Percentiles rank a stretch among this genome's conserved stretches.
Conservation (phyloP, 768 basidiomycete genomes). For the Lactarius sanguifluus region DNA sequence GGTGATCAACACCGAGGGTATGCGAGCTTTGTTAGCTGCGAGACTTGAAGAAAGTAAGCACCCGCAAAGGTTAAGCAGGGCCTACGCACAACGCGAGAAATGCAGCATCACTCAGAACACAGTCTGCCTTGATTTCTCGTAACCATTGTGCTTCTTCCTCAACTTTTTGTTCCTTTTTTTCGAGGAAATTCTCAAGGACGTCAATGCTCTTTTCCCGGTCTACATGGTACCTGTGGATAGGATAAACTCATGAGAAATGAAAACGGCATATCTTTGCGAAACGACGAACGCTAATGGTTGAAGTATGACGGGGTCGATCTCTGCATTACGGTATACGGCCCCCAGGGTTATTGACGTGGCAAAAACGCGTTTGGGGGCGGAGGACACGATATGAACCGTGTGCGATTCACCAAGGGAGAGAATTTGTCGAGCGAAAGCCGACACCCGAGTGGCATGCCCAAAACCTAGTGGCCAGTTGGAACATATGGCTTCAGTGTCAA, state of each 20-base stretch:
- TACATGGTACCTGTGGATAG: slow-evolving; percentile 56
- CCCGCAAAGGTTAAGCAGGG: neutral
- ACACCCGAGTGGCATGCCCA: slow-evolving; percentile 82
- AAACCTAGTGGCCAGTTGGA: slow-evolving; percentile 48
- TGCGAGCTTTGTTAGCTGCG: slow-evolving; percentile 58
- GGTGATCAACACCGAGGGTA: slow-evolving; percentile 73
- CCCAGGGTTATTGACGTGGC: slow-evolving; percentile 60
- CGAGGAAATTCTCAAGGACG: slow-evolving; percentile 58
- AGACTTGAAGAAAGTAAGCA: slow-evolving; percentile 43
- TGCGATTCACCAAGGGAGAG: slow-evolving; percentile 48
- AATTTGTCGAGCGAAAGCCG: slow-evolving; percentile 65
- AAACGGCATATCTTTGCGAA: neutral
- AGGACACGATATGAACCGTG: slow-evolving; percentile 64
- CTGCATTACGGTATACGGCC: slow-evolving; percentile 64
- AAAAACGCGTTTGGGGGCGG: slow-evolving; percentile 73
- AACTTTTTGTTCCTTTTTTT: slow-evolving; percentile 53
- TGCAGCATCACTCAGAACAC: slow-evolving; percentile 74
- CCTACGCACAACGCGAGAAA: slow-evolving; percentile 69
- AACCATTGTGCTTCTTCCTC: slow-evolving; percentile 61
- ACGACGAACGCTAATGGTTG: slow-evolving; percentile 71
- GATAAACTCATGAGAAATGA: slow-evolving; percentile 18
- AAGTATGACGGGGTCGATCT: slow-evolving; percentile 78
- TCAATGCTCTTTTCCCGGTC: slow-evolving; percentile 69
- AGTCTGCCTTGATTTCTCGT: slow-evolving; percentile 46
- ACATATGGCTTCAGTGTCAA: neutral